Conservation (phyloP, 1,284 basidiomycete genomes). For the Apiotrichum gracile region DNA sequence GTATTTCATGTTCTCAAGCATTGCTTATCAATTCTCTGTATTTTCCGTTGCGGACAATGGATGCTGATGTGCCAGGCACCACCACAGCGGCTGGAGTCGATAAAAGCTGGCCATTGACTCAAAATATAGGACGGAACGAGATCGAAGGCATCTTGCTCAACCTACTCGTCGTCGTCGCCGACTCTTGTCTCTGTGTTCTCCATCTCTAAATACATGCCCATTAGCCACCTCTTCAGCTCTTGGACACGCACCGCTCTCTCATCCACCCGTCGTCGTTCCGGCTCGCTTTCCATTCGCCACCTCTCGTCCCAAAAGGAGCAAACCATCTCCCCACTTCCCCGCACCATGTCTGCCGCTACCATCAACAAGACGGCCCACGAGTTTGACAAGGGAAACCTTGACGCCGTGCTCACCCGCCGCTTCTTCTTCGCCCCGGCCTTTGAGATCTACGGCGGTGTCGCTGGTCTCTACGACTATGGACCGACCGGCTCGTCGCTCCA, state of each 20-base stretch:
- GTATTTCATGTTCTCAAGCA: too few species aligned
- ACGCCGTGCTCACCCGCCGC: slow-evolving; percentile 78
- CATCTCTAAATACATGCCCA: slow-evolving; percentile 10
- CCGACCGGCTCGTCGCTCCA: slow-evolving; percentile 92
- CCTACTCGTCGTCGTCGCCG: too few species aligned
- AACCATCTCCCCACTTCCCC: neutral
- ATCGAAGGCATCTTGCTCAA: too few species aligned
- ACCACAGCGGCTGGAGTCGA: too few species aligned
- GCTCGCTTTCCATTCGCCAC: neutral
- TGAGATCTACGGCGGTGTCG: slow-evolving; percentile 96
- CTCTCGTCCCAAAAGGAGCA: neutral
- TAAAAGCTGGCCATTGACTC: too few species aligned
- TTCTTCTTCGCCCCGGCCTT: slow-evolving; percentile 99
- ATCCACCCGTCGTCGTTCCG: neutral
- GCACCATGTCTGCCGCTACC: slow-evolving; percentile 19
- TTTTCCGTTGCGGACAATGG: too few species aligned
- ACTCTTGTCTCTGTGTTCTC: too few species aligned
- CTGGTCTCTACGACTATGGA: slow-evolving; percentile 93
- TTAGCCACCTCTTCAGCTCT: slow-evolving; percentile 5
- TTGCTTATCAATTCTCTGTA: too few species aligned
- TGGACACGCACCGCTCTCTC: slow-evolving; percentile 12
- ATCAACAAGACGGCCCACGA: slow-evolving; percentile 80
- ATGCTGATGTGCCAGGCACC: too few species aligned
- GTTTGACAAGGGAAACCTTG: slow-evolving; percentile 83
- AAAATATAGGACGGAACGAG: too few species aligned